Percentiles rank a stretch among this genome's conserved stretches.
These are phyloP conservation scores for Leccinum rimulosum DNA, from an alignment of 768 basidiomycete species.

Conservation along the genomic window DNA sequence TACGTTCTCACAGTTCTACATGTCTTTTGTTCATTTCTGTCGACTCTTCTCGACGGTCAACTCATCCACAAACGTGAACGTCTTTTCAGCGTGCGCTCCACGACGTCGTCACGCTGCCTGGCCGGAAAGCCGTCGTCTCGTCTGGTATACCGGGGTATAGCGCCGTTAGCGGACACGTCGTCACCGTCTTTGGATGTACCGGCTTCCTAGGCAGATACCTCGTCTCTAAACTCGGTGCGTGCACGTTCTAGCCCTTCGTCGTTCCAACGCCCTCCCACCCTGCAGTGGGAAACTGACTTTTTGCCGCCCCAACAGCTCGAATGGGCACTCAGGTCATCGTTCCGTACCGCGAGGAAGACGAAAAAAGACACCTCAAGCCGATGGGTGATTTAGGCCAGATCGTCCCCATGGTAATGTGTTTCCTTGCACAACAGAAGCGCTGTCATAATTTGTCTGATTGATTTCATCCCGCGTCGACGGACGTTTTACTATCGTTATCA, in stretches of 20 bases:
- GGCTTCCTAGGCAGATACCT: constrained; percentile 95
- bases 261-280: too few relatives aligned
- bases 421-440: constrained; percentile 2
- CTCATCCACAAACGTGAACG: background rate
- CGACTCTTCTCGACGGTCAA: background rate
- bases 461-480: constrained; percentile 12
- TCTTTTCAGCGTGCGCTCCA: constrained; percentile 64
- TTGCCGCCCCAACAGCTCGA: constrained; percentile 54
- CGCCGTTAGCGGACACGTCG: constrained; percentile 85
- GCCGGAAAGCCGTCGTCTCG: constrained; percentile 63
- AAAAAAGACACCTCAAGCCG: constrained; percentile 83
- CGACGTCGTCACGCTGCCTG: constrained; percentile 63
- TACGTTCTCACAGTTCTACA: constrained; percentile 12
- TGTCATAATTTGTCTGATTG: constrained; percentile 24
- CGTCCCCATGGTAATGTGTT: constrained; percentile 77
- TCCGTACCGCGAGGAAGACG: constrained; percentile 94
- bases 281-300: background rate
- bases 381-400: constrained; percentile 98
- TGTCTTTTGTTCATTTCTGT: background rate
- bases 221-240: constrained; percentile 84
- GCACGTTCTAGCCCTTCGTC: background rate
- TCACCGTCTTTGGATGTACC: constrained; percentile 96
- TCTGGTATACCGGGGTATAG: constrained; percentile 82
- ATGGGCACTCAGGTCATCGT: constrained; percentile 91
- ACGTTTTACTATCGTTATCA: background rate